Base-by-base conservation (phyloP, 306 rosid species). In the Albizia julibrissin region DNA sequence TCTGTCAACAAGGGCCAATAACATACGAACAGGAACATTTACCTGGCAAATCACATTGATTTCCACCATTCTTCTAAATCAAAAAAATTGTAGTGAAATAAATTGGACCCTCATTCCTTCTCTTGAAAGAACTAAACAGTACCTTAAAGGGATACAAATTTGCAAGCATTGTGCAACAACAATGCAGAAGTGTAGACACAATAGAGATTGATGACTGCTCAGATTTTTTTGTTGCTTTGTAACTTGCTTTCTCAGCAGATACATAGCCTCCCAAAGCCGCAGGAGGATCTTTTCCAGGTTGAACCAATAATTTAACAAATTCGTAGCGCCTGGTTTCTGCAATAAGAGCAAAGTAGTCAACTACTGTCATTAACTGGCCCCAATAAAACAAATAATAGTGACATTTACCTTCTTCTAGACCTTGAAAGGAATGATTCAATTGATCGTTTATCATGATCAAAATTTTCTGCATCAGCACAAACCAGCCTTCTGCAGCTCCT, bases 81-180 rank as follows among this genome's bases (percentile, higher is more conserved):
- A 77, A 64, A 21, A 66, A 62, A 40, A 16, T 42, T 13, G 42
- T 52, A 64, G 68, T 73, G 79, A 81, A 76, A 77, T n/a, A 85
- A 6, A 58, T 37, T 22, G 67, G 49, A 79, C n/a, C 34, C 21
- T 46, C 24, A 12, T n/a, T 67, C 52, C 37, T 31, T 67, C 75
- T 47, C 44, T 46, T 34, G 18, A 37, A 74, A 76, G n/a, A 27
- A 49, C 72, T 74, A 73, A 81, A 82, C 67, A 72, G 44, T 82
- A 96, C 99, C 99, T 91, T 95, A 69, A 82, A 84, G 61, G 97
- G 91, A 83, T 91, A 93, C 22, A 93, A 77, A 85, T 84, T 91
- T 83, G 94, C 88, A 74, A 96, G 87, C 97, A 93, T 88, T 67
- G 81, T 59, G 76, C 91, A 88, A 86, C 98, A 96, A 87, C 91